Evolutionary conservation across 345 rosid genomes (phyloP), one percentile per base, ranked within the genome.

Genomic region (Aethionema arabicum): DNA sequence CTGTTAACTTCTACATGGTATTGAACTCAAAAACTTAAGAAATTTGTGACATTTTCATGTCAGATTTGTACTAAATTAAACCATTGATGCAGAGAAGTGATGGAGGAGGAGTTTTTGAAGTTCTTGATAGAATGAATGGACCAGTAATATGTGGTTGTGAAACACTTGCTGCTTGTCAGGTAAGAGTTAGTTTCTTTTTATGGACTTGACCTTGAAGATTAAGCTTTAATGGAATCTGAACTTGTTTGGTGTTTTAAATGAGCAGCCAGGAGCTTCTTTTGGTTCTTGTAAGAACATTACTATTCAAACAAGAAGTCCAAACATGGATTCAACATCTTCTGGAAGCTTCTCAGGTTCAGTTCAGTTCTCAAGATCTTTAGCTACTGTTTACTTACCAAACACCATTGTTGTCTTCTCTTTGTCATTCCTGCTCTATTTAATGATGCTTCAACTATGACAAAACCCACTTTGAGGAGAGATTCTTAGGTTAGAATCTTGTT

Each of bases 1-100:
- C 99, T 3, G 96, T 93, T 52, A 90, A 90, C 81, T 93, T 85
- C 74, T 93, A 90, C 82, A 93, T 93, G 99, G 99, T 89, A 84
- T 53, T 48, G 13, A 51, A 46, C n/a, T 32, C 41, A 5, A 31
- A 52, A 71, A 11, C 14, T 2, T 4, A 15, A 44, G 16, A 36
- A 1, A 11, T n/a, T n/a, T 31, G 8, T 30, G 5, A 13, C 14
- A 29, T 15, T 36, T 51, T 44, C 29, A 37, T 36, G n/a, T 8
- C 11, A 15, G 38, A 44, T 36, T 65, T 31, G 27, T 21, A 32
- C 61, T 44, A 44, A 37, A 36, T 47, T 14, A 11, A 11, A 10
- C 31, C 2, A 4, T 37, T 27, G 54, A 45, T 80, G 80, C 49
- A 93, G 97, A 87, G 99, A 77, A 93, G 88, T 61, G 97, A 93